Evolutionary conservation across 2,329 filamentous ascomycete species (phyloP).

Genomic region (Juglanconis juglandina): DNA sequence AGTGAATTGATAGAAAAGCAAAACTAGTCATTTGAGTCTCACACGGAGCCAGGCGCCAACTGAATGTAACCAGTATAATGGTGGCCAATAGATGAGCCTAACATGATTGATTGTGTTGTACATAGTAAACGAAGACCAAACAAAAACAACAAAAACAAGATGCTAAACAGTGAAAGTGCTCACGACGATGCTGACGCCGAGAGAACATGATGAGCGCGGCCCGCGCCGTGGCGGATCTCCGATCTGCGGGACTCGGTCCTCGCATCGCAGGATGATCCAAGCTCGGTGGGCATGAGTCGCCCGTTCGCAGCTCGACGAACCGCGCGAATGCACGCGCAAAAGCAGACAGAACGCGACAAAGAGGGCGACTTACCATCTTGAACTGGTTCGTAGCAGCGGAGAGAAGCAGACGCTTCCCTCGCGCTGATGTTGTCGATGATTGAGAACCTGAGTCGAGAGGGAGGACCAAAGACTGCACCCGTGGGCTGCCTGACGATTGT

Average conservation of each 20-base stretch:
- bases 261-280: constrained; percentile 4
- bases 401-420: constrained; percentile 14
- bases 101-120: not conserved
- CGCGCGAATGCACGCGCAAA: not conserved
- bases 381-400: constrained; percentile 8
- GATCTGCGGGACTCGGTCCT: constrained; percentile 5
- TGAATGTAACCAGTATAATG: not conserved
- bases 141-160: not conserved
- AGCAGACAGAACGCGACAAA: not conserved
- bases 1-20: too few relatives aligned
- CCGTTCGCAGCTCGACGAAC: not conserved
- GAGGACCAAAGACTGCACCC: not conserved
- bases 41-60: not conserved
- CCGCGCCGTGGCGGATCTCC: constrained; percentile 12
- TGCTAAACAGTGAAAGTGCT: not conserved
- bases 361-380: constrained; percentile 22
- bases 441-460: not conserved
- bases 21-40: not conserved
- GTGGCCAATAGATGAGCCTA: not conserved
- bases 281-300: not conserved
- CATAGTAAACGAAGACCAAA: not conserved
- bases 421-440: constrained; percentile 11
- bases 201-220: not conserved
- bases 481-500: not conserved
- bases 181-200: not conserved